Evolutionary conservation across 1,284 basidiomycete species (phyloP).

Genomic region (Cutaneotrichosporon daszewskae): DNA sequence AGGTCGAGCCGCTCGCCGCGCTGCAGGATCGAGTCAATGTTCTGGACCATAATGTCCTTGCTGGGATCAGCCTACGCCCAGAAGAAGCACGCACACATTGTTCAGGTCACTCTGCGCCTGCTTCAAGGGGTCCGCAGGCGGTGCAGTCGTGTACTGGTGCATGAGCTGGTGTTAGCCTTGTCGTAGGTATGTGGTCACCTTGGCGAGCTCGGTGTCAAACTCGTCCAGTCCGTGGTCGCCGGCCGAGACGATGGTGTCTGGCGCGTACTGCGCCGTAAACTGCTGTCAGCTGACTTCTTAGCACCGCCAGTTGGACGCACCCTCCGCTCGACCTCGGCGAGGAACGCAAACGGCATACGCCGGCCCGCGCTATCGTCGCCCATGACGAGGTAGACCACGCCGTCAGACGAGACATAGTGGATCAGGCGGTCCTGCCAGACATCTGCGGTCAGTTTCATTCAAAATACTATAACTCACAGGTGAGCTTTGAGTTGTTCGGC

Average conservation of each 20-base stretch:
- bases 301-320: constrained; percentile 15
- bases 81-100: constrained; percentile 56
- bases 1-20: constrained; percentile 94
- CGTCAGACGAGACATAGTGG: constrained; percentile 86
- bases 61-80: constrained; percentile 16
- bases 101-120: constrained; percentile 86
- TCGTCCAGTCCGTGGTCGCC: constrained; percentile 48
- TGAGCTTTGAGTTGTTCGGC: constrained; percentile 18
- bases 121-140: constrained; percentile 84
- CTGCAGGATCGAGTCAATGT: constrained; percentile 81
- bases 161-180: constrained; percentile 54
- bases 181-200: constrained; percentile 42
- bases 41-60: constrained; percentile 96
- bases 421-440: constrained; percentile 94
- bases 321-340: constrained; percentile 75
- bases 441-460: constrained; percentile 47
- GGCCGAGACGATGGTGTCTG: constrained; percentile 47
- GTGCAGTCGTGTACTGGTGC: constrained; percentile 78
- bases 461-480: constrained; percentile 4
- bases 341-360: constrained; percentile 89
- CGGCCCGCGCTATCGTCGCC: constrained; percentile 84
- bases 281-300: constrained; percentile 12
- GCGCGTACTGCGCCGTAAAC: constrained; percentile 57
- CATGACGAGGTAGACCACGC: constrained; percentile 85
- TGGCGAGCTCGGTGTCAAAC: constrained; percentile 47